phyloP scores from a whole-genome alignment of 805 yeast genomes.

The Zygosaccharomyces lentus region DNA sequence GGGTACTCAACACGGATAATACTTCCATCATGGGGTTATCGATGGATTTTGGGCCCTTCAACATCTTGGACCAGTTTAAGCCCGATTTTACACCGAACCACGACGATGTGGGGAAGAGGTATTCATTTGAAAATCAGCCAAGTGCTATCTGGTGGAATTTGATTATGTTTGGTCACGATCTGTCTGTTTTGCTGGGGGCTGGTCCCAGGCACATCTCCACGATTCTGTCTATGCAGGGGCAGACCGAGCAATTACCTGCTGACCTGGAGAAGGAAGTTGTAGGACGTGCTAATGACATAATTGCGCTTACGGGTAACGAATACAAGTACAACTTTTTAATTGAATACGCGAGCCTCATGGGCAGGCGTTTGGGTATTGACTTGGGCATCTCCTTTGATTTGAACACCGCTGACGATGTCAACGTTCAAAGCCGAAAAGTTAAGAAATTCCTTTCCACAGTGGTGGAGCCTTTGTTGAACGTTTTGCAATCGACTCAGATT shows the following conservation, averaged over 20 bases:
- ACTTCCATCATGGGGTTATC: conserved; percentile 85
- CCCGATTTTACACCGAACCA: conserved; percentile 85
- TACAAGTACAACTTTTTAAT: conserved; percentile 60
- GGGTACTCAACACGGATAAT: conserved; percentile 92
- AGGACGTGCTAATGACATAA: conserved; percentile 58
- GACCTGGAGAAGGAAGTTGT: conserved; percentile 50
- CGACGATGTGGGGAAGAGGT: conserved; percentile 69
- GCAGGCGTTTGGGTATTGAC: conserved; percentile 64
- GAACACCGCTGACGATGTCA: conserved; percentile 5
- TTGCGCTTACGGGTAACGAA: conserved; percentile 59
- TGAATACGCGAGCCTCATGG: conserved; percentile 53
- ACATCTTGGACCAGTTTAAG: conserved; percentile 80
- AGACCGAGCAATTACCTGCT: conserved; percentile 42
- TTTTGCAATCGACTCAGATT: conserved; percentile 55
- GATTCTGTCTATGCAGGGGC: conserved; percentile 29
- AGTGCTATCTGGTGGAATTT: conserved; percentile 91
- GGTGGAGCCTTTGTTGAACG: conserved; percentile 56
- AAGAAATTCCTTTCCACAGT: conserved; percentile 33
- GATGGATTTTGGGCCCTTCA: conserved; percentile 93
- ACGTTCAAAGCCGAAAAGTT: conserved; percentile 12
- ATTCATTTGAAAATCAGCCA: conserved; percentile 81
- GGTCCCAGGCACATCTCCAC: conserved; percentile 50
- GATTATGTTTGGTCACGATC: conserved; percentile 74
- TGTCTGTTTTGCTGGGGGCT: conserved; percentile 78
- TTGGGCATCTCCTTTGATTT: conserved; percentile 26